phyloP scores from a whole-genome alignment of 495 filamentous ascomycete genomes.

The Durotheca rogersii region DNA sequence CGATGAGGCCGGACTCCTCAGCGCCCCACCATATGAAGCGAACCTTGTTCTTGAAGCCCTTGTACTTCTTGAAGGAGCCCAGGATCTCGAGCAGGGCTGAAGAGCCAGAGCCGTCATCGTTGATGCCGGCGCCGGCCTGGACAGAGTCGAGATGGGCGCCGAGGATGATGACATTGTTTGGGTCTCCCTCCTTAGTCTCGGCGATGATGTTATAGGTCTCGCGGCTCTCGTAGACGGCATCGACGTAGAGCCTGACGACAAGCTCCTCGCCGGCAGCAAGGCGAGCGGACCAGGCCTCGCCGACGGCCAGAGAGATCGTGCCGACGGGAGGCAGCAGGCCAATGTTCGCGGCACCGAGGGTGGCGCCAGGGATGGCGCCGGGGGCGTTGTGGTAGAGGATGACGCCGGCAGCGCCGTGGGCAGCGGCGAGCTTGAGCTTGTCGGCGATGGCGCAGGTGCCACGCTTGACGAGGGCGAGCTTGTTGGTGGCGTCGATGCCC shows the following conservation, averaged over 20 bases:
- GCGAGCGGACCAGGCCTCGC: slow-evolving; percentile 19
- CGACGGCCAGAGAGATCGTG: slow-evolving; percentile 29
- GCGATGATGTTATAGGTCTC: slow-evolving; percentile 39
- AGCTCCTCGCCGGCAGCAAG: slow-evolving; percentile 20
- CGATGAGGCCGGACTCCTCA: slow-evolving; percentile 41
- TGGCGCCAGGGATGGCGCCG: slow-evolving; percentile 9
- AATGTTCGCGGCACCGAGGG: slow-evolving; percentile 32
- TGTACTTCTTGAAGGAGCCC: slow-evolving; percentile 28
- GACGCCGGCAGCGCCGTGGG: slow-evolving; percentile 31
- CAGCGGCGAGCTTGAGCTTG: slow-evolving; percentile 26
- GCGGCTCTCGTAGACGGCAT: slow-evolving; percentile 20
- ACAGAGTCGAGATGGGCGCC: slow-evolving; percentile 43
- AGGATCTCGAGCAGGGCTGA: slow-evolving; percentile 40
- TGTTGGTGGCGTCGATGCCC: slow-evolving; percentile 39
- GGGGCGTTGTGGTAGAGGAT: slow-evolving; percentile 32
- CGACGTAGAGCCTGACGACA: slow-evolving; percentile 10
- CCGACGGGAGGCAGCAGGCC: slow-evolving; percentile 34
- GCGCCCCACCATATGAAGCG: slow-evolving; percentile 45
- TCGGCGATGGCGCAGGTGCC: slow-evolving; percentile 40
- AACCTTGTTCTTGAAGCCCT: slow-evolving; percentile 41
- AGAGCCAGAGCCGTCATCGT: slow-evolving; percentile 43
- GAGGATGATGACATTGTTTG: slow-evolving; percentile 37
- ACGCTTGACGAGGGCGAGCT: slow-evolving; percentile 43
- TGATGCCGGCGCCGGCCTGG: slow-evolving; percentile 38
- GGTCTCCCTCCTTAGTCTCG: slow-evolving; percentile 43